Base-by-base conservation (phyloP, 768 basidiomycete species). In the Cystoderma amianthinum region DNA sequence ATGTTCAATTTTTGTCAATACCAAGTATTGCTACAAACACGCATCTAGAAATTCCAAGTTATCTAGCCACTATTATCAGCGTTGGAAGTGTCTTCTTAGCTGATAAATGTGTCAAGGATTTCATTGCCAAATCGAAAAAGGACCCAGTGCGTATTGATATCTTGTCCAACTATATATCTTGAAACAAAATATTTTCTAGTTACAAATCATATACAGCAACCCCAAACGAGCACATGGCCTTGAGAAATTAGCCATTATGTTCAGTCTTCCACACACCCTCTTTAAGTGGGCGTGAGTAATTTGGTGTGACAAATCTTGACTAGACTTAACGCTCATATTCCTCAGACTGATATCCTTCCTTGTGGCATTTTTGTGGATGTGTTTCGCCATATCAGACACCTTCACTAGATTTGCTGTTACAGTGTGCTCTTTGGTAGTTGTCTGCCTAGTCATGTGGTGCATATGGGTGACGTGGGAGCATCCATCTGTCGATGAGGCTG, bases 1-100 rank as follows among this genome's bases (percentile, higher is more conserved):
- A 38, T 18, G 37, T 38, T 10, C 9, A 9, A 10, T 19, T 19
- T 10, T 19, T 22, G 15, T 9, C 11, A 10, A 17, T 12, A 10
- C 37, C 16, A 20, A 17, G 11, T 9, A 22, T 19, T 5, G 37
- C 16, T 28, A n/a, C n/a, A n/a, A 28, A 28, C n/a, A 69, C 68
- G 9, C 51, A 68, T 0, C 64, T 68, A 0, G 73, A 77, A 49
- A 66, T 76, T 13, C 55, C 65, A 3, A 74, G 75, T 50, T 77
- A 74, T 36, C 42, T 71, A 6, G 78, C 78, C 0, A 64, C 72
- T 34, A 47, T 71, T 0, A 54, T 62, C 2, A 76, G 71, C 44
- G 57, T 75, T 9, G 75, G 74, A 4, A 65, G 68, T 38, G 71
- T 74, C 42, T 59, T 75, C 12, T 47, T 71, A 4, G 69, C 70